These are phyloP conservation scores for Suillus subalutaceus DNA, from an alignment of 768 basidiomycete genomes.

Conservation along the genomic window DNA sequence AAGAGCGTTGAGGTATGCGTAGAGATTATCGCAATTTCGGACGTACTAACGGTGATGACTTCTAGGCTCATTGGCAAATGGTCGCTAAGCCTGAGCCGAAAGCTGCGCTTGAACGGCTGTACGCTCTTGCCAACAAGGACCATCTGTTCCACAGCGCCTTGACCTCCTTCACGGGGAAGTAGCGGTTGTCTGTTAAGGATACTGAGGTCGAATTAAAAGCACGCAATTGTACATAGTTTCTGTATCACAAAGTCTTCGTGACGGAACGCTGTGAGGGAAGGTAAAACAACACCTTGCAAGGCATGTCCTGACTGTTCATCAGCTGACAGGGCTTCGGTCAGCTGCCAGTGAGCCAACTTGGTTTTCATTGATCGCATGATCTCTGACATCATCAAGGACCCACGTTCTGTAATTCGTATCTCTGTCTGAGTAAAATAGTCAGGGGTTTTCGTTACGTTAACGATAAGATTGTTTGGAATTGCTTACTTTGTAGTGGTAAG, in stretches of 20 bases:
- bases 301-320: too few species aligned
- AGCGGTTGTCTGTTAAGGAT: not conserved
- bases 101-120: conserved; percentile 13
- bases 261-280: not conserved
- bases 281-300: not conserved
- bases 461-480: too few species aligned
- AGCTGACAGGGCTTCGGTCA: not conserved
- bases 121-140: conserved; percentile 20
- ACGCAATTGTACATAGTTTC: not conserved
- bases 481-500: too few species aligned
- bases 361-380: not conserved
- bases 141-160: conserved; percentile 19
- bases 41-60: not conserved
- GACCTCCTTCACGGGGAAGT: conserved; percentile 6
- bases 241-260: not conserved
- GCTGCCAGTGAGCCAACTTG: not conserved
- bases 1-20: conserved; percentile 25
- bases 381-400: not conserved
- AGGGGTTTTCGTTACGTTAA: not conserved
- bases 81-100: conserved; percentile 11
- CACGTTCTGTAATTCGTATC: not conserved
- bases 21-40: not conserved
- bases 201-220: not conserved
- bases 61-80: conserved; percentile 22
- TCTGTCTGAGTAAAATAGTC: not conserved